Evolutionary conservation across 1,284 basidiomycete species (phyloP), one percentile per base, ranked within the genome.

Genomic region (Sparassis latifolia): DNA sequence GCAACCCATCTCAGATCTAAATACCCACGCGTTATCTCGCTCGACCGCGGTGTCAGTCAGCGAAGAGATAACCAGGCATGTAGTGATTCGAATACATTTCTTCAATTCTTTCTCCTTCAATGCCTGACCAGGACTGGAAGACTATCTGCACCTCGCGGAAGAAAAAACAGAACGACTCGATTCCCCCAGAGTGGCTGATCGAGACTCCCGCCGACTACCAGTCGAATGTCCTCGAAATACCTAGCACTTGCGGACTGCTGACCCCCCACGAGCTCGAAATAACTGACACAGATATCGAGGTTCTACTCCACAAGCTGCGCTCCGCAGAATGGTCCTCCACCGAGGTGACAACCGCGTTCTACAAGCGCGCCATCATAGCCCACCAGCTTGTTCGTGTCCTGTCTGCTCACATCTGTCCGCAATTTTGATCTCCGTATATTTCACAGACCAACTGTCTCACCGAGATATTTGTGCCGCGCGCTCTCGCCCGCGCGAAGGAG

Each of bases 181-280:
- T 80, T 49, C 79, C 79, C 1, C 48, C 52, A 30, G 70, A 71
- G 45, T 80, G 78, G 78, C 48, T 66, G n/a, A 70, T 79, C 47
- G n/a, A 58, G 12, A 48, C 61, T 5, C 58, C 68, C 5, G 47
- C 55, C 33, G 48, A 55, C 30, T 47, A 51, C 27, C 48, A 43
- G 20, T 59, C 66, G 9, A 65, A 78, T 52, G 76, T 81, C 33
- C 67, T 62, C 3, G 56, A 61, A 47, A 55, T 77, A 6, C 75
- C 77, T 2, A 57, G 52, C 42, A 62, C 67, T 2, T 77, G 69
- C 51, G 75, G 76, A 12, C 50, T 79, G 2, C 67, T 83, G 37
- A 67, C 67, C 6, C 45, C 59, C 2, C 59, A 53, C 9, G 80
- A 82, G 59, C 47, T 62, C 2, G 52, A 59, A 41, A 64, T 64